Conservation (phyloP, 208 protist species). For the Trypanosoma theileri region DNA sequence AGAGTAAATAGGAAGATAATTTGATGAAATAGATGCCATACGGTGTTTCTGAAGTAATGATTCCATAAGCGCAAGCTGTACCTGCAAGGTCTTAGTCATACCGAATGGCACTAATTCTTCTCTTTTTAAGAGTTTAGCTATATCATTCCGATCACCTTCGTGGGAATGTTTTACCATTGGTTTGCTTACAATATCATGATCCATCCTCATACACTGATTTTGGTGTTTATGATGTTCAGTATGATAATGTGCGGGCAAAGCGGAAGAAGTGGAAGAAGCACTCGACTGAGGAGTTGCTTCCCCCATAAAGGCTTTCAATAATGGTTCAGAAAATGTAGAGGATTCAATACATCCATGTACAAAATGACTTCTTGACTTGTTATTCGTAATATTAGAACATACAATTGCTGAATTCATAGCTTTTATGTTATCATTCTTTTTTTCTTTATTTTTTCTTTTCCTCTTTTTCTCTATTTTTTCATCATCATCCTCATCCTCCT, state of each 20-base stretch:
- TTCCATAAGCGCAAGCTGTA: slow-evolving; percentile 23
- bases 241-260: too few relatives aligned
- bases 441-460: too few relatives aligned
- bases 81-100: slow-evolving; percentile 12
- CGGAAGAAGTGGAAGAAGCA: too few relatives aligned
- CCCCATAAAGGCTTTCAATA: background rate
- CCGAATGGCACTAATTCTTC: background rate
- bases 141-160: background rate
- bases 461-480: background rate
- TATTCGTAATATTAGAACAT: too few relatives aligned
- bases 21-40: background rate
- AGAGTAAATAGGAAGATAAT: slow-evolving; percentile 16
- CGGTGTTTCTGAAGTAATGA: slow-evolving; percentile 15
- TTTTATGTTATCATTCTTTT: too few relatives aligned
- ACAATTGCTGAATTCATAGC: too few relatives aligned
- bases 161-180: too few relatives aligned
- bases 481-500: background rate
- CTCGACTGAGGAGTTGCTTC: background rate
- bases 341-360: too few relatives aligned
- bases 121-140: background rate
- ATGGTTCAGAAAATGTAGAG: background rate
- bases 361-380: too few relatives aligned
- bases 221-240: too few relatives aligned
- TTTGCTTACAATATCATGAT: too few relatives aligned
- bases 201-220: too few relatives aligned